Evolutionary conservation across 345 rosid genomes (phyloP).

Genomic region (Triadica sebifera): DNA sequence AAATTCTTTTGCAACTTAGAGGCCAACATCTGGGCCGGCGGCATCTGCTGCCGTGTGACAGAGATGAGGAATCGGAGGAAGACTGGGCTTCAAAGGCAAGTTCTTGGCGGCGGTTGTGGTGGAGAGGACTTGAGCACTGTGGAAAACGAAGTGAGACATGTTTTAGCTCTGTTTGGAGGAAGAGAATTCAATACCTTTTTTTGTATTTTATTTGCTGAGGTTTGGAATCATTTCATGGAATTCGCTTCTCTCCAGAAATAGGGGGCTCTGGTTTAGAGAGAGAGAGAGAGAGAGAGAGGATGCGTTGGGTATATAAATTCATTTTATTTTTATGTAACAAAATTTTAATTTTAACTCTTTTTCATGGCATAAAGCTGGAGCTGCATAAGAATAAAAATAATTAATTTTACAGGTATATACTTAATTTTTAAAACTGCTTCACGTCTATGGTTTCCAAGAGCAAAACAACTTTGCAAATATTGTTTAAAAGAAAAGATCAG

Average conservation of each 20-base stretch:
- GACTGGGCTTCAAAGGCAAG: conserved; percentile 2
- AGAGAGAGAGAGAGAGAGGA: not conserved
- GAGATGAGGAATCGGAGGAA: conserved; percentile 11
- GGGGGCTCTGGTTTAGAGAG: not conserved
- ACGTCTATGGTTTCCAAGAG: too few species aligned
- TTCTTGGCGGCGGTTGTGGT: not conserved
- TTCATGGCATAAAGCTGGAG: too few species aligned
- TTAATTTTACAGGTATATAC: too few species aligned
- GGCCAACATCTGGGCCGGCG: not conserved
- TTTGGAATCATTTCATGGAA: not conserved
- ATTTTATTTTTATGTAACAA: too few species aligned
- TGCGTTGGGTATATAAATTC: too few species aligned
- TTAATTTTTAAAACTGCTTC: too few species aligned
- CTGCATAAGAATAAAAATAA: too few species aligned
- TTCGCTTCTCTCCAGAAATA: too few species aligned
- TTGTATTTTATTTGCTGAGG: not conserved
- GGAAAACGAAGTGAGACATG: conserved; percentile 28
- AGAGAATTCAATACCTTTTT: not conserved
- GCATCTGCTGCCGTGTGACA: conserved; percentile 12
- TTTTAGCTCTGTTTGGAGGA: not conserved
- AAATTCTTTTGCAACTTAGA: conserved; percentile 38
- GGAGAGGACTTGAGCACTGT: conserved; percentile 18
- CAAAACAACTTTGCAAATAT: too few species aligned
- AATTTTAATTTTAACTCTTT: too few species aligned
- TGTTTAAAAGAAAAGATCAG: too few species aligned